These are phyloP conservation scores for Flammula alnicola DNA, from an alignment of 1,284 basidiomycete genomes.

Conservation along the genomic window DNA sequence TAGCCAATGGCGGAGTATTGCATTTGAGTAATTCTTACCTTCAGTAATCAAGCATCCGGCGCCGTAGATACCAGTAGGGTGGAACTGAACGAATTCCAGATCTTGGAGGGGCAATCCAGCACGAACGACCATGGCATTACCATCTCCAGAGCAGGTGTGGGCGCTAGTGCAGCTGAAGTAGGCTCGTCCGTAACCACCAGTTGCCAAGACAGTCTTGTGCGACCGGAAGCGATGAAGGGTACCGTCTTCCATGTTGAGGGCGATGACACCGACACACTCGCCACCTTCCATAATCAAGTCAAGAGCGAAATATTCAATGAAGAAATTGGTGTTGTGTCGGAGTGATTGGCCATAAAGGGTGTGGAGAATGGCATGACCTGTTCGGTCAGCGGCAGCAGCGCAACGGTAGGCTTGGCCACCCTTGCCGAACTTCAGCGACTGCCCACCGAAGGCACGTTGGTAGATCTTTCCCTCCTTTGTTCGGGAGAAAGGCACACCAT, in stretches of 20 bases:
- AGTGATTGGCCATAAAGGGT: slow-evolving; percentile 99
- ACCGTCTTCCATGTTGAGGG: slow-evolving; percentile 99
- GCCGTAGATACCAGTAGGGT: slow-evolving; percentile 99
- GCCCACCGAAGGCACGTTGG: slow-evolving; percentile 99
- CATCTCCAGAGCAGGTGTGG: slow-evolving; percentile 99
- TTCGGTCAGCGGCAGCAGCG: slow-evolving; percentile 98
- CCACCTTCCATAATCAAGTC: slow-evolving; percentile 99
- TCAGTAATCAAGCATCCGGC: slow-evolving; percentile 99
- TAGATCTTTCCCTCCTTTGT: slow-evolving; percentile 99
- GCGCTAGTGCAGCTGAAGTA: slow-evolving; percentile 99
- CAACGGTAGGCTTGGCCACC: slow-evolving; percentile 99
- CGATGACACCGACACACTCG: slow-evolving; percentile 99
- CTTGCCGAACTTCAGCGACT: slow-evolving; percentile 97
- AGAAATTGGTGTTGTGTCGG: slow-evolving; percentile 99
- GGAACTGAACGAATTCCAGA: slow-evolving; percentile 99
- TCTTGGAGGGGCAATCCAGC: slow-evolving; percentile 98
- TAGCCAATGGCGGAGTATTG: not conserved
- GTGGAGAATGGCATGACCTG: slow-evolving; percentile 98
- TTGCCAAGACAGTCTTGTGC: slow-evolving; percentile 98
- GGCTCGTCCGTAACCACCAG: slow-evolving; percentile 97
- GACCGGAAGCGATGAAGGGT: slow-evolving; percentile 98
- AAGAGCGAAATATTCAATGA: slow-evolving; percentile 99
- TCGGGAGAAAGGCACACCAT: slow-evolving; percentile 97
- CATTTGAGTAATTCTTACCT: slow-evolving; percentile 51
- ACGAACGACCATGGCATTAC: slow-evolving; percentile 98